Percentiles rank a stretch among this genome's conserved stretches.
phyloP scores from a whole-genome alignment of 805 yeast species.

The Blastobotrys attinorum region DNA sequence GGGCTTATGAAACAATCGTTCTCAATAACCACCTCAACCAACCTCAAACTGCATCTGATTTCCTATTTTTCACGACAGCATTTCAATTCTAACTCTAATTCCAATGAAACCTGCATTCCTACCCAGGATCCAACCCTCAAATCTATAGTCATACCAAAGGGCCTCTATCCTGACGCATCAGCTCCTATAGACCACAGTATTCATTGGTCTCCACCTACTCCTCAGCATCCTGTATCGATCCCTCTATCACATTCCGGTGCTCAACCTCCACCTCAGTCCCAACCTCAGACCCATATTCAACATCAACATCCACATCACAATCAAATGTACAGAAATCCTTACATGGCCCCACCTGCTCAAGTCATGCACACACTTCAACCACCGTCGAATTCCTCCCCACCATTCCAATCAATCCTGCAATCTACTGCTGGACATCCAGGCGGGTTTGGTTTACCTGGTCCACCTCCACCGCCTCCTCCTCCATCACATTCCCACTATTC shows the following conservation, averaged over 20 bases:
- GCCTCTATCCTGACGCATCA: slow-evolving; percentile 32
- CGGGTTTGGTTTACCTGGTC: too few relatives aligned
- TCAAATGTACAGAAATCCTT: background rate
- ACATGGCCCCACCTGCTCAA: background rate
- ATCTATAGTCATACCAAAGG: slow-evolving; percentile 29
- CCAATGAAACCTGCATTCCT: slow-evolving; percentile 35
- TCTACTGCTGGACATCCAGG: background rate
- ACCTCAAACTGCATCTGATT: slow-evolving; percentile 52
- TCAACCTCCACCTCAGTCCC: slow-evolving; percentile 5
- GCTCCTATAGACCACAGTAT: slow-evolving; percentile 12
- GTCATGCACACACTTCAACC: slow-evolving; percentile 3
- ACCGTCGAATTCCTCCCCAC: background rate
- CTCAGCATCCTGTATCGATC: slow-evolving; percentile 1
- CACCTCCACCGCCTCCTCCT: slow-evolving; percentile 2
- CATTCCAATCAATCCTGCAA: background rate
- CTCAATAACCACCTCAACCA: slow-evolving; percentile 44
- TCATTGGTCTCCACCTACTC: slow-evolving; percentile 6
- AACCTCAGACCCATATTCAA: slow-evolving; percentile 7
- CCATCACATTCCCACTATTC: too few relatives aligned
- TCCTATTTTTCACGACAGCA: slow-evolving; percentile 39
- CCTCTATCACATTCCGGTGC: background rate
- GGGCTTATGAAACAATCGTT: slow-evolving; percentile 63
- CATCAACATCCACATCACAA: slow-evolving; percentile 11
- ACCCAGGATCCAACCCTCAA: slow-evolving; percentile 36
- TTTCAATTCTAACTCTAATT: slow-evolving; percentile 20